phyloP scores from a whole-genome alignment of 2,329 filamentous ascomycete genomes.

The Samsoniella hepiali region DNA sequence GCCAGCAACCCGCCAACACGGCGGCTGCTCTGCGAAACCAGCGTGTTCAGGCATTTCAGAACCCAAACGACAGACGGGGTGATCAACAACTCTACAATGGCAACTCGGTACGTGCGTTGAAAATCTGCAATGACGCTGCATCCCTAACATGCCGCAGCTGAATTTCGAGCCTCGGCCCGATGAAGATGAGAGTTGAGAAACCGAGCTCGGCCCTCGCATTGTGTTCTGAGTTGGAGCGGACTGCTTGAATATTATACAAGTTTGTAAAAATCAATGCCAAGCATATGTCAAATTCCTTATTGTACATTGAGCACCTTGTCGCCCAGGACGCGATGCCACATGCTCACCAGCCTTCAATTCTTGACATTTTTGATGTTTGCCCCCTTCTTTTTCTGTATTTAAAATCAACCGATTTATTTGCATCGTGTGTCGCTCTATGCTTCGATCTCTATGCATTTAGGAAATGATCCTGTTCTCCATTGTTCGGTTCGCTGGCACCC shows the following conservation, averaged over 20 bases:
- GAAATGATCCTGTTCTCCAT: background rate
- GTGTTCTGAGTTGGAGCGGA: constrained; percentile 17
- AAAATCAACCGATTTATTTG: constrained; percentile 2
- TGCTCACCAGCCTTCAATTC: background rate
- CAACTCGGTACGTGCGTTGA: constrained; percentile 65
- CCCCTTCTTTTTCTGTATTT: background rate
- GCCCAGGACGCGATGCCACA: background rate
- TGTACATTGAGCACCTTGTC: constrained; percentile 5
- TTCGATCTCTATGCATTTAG: constrained; percentile 3
- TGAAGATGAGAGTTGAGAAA: constrained; percentile 45
- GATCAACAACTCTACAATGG: constrained; percentile 84
- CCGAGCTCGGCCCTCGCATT: background rate
- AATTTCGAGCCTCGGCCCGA: constrained; percentile 67
- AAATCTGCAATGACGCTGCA: background rate
- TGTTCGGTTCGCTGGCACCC: background rate
- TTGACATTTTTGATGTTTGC: background rate
- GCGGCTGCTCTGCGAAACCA: constrained; percentile 24
- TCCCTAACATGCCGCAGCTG: constrained; percentile 44
- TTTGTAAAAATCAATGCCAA: constrained; percentile 25
- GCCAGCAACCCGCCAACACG: background rate
- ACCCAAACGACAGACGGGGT: constrained; percentile 47
- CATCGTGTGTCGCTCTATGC: constrained; percentile 8
- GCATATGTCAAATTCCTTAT: background rate
- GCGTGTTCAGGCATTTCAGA: constrained; percentile 19
- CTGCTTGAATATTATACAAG: constrained; percentile 22